phyloP scores from a whole-genome alignment of 495 filamentous ascomycete genomes.

The Rhypophila decipiens region DNA sequence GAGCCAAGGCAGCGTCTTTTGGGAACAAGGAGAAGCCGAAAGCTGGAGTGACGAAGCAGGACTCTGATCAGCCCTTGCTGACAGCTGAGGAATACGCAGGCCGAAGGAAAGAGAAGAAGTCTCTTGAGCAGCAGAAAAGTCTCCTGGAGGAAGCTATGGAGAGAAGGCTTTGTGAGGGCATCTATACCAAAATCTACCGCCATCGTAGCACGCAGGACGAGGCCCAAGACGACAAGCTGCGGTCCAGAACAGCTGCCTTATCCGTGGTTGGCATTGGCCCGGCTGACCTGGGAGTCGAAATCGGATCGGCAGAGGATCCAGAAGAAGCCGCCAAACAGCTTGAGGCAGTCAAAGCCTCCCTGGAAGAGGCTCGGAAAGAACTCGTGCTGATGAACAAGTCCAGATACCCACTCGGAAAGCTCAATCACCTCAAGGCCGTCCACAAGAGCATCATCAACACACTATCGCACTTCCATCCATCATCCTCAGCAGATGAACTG shows the following conservation, averaged over 20 bases:
- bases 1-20: constrained; percentile 46
- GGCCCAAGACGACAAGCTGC: constrained; percentile 87
- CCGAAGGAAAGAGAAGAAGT: constrained; percentile 67
- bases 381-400: constrained; percentile 80
- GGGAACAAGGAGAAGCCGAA: constrained; percentile 44
- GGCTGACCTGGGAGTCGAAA: constrained; percentile 76
- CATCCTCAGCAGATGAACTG: constrained; percentile 94
- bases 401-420: constrained; percentile 82
- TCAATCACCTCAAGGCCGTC: constrained; percentile 77
- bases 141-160: constrained; percentile 91
- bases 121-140: constrained; percentile 66
- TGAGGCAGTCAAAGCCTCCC: constrained; percentile 62
- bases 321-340: constrained; percentile 55
- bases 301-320: constrained; percentile 44
- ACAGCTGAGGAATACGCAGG: constrained; percentile 78
- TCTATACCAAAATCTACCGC: constrained; percentile 84
- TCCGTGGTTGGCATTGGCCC: constrained; percentile 84
- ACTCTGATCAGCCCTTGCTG: constrained; percentile 79
- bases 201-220: constrained; percentile 92
- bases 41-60: constrained; percentile 20
- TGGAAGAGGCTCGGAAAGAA: constrained; percentile 67
- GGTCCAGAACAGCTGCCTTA: constrained; percentile 89
- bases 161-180: constrained; percentile 72
- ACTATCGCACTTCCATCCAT: constrained; percentile 66
- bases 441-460: constrained; percentile 95